These are phyloP conservation scores for Suillus occidentalis DNA, from an alignment of 768 basidiomycete genomes.

Conservation along the genomic window DNA sequence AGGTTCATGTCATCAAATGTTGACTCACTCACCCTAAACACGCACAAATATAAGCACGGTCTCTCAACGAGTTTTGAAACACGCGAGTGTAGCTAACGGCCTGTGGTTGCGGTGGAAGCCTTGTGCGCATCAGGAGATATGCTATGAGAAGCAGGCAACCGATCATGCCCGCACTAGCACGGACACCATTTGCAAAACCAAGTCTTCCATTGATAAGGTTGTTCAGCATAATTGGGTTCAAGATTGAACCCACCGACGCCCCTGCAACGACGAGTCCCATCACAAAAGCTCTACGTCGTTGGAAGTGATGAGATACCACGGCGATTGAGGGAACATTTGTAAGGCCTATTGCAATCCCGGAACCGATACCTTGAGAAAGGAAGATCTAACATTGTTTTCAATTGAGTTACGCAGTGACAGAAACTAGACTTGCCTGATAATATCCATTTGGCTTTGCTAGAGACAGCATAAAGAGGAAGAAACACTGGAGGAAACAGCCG, in stretches of 20 bases:
- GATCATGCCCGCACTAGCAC: slow-evolving; percentile 43
- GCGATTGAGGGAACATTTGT: slow-evolving; percentile 46
- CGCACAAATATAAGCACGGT: slow-evolving; percentile 25
- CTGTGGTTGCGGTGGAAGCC: slow-evolving; percentile 30
- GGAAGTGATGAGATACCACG: slow-evolving; percentile 47
- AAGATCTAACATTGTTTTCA: slow-evolving; percentile 35
- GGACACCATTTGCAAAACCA: slow-evolving; percentile 45
- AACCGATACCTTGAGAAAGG: slow-evolving; percentile 43
- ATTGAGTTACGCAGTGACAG: background rate
- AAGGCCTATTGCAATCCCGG: slow-evolving; percentile 34
- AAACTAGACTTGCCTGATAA: slow-evolving; percentile 31
- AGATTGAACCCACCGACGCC: slow-evolving; percentile 28
- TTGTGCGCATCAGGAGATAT: slow-evolving; percentile 37
- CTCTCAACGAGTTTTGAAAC: slow-evolving; percentile 16
- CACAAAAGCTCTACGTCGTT: slow-evolving; percentile 38
- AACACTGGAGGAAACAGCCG: slow-evolving; percentile 43
- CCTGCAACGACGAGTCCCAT: slow-evolving; percentile 46
- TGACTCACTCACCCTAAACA: slow-evolving; percentile 20
- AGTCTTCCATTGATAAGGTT: slow-evolving; percentile 16
- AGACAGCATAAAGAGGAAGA: slow-evolving; percentile 46
- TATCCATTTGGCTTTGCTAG: slow-evolving; percentile 37
- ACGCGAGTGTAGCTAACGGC: slow-evolving; percentile 18
- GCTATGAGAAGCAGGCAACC: slow-evolving; percentile 37
- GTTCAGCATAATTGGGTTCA: slow-evolving; percentile 31
- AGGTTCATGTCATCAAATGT: slow-evolving; percentile 9